Evolutionary conservation across 208 protist genomes (phyloP).

Genomic region (Trypanosomatidae sp.): DNA sequence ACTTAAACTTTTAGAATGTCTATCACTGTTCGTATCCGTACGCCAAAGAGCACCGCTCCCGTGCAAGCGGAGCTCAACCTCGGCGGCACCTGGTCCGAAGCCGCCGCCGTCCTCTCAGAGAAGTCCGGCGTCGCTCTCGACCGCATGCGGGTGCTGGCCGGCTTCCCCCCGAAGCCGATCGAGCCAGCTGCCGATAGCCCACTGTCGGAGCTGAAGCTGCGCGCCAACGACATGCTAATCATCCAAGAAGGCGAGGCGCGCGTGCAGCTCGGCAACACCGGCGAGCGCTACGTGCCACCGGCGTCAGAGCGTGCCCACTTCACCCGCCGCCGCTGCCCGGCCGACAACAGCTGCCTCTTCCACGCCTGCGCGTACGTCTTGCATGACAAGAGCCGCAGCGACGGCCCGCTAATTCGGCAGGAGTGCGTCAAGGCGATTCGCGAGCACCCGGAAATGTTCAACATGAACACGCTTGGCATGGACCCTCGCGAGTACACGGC

Average conservation of each 20-base stretch:
- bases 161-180: conserved; percentile 82
- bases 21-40: conserved; percentile 69
- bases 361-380: conserved; percentile 93
- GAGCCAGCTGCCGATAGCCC: conserved; percentile 28
- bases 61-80: conserved; percentile 46
- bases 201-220: conserved; percentile 37
- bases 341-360: conserved; percentile 96
- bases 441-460: conserved; percentile 78
- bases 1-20: conserved; percentile 14
- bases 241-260: conserved; percentile 76
- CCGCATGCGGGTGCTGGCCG: conserved; percentile 56
- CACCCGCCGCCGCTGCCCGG: conserved; percentile 81
- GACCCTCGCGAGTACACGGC: conserved; percentile 59
- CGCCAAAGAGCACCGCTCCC: conserved; percentile 43
- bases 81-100: conserved; percentile 22
- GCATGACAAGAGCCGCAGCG: conserved; percentile 74
- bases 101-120: conserved; percentile 11
- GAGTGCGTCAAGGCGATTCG: conserved; percentile 76
- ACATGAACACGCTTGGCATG: conserved; percentile 66
- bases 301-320: conserved; percentile 78
- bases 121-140: conserved; percentile 36
- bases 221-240: conserved; percentile 68
- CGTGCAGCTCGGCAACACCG: conserved; percentile 54
- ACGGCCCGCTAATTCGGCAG: conserved; percentile 69
- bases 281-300: conserved; percentile 77